phyloP scores from a whole-genome alignment of 192 early-diverging fungal genomes.

The Endogone sp. region DNA sequence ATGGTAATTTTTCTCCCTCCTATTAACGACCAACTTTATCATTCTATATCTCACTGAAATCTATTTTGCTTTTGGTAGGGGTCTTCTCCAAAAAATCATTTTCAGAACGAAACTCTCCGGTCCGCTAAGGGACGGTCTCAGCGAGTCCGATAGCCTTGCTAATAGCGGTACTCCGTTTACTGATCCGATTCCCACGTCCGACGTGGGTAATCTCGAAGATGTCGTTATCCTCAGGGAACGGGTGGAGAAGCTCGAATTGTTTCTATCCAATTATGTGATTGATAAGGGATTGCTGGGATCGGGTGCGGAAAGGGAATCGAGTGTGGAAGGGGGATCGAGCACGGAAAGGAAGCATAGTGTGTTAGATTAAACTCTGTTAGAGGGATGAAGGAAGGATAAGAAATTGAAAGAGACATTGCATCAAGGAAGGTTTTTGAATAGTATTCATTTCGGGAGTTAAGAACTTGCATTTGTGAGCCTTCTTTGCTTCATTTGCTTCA shows the following conservation, averaged over 20 bases:
- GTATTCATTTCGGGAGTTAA: no score
- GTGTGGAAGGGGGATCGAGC: no score
- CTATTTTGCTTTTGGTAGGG: not conserved
- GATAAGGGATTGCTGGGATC: not conserved
- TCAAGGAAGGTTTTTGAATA: no score
- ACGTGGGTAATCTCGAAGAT: not conserved
- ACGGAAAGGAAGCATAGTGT: no score
- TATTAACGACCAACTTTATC: not conserved
- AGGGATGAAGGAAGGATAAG: no score
- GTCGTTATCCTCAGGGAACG: not conserved
- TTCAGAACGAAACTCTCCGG: not conserved
- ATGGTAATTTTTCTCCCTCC: not conserved
- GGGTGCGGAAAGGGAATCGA: no score
- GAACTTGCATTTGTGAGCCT: no score
- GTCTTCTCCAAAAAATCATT: not conserved
- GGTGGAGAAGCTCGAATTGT: not conserved
- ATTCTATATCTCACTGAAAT: not conserved
- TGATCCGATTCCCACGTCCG: not conserved
- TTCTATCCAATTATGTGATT: not conserved
- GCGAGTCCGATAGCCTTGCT: not conserved
- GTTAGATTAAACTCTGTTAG: no score
- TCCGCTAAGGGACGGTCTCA: not conserved
- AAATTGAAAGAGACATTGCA: no score
- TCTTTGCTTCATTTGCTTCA: no score
- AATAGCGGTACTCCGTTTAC: not conserved